Evolutionary conservation across 352 stramenopile species (phyloP).

Genomic region (Phytophthora tubulina): DNA sequence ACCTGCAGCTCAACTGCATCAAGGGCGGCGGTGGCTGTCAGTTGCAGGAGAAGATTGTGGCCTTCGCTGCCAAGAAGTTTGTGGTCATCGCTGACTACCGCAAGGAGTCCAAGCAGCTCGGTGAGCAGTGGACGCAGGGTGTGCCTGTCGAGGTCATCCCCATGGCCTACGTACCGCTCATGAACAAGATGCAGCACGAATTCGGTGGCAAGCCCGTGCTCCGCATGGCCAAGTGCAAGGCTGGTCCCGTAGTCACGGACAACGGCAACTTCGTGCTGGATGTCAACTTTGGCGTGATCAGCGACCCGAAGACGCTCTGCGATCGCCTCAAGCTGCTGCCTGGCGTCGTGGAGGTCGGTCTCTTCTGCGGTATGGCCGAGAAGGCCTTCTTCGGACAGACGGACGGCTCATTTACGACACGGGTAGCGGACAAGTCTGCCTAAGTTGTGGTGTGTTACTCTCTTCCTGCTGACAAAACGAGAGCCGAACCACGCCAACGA

Average conservation of each 20-base stretch:
- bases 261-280: constrained; percentile 95
- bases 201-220: constrained; percentile 69
- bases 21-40: constrained; percentile 98
- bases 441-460: constrained; percentile 14
- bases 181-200: constrained; percentile 69
- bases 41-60: constrained; percentile 95
- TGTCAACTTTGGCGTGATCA: constrained; percentile 85
- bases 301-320: constrained; percentile 70
- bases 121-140: constrained; percentile 89
- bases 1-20: constrained; percentile 97
- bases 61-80: constrained; percentile 96
- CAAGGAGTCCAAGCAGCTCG: constrained; percentile 91
- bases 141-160: constrained; percentile 98
- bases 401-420: constrained; percentile 84
- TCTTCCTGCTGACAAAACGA: background rate
- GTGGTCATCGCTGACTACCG: constrained; percentile 97
- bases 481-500: background rate
- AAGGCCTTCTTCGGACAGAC: constrained; percentile 91
- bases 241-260: constrained; percentile 98
- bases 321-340: constrained; percentile 83
- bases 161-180: constrained; percentile 97
- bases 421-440: constrained; percentile 44
- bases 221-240: constrained; percentile 92
- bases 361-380: constrained; percentile 90
- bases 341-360: constrained; percentile 88